phyloP scores from a whole-genome alignment of 2,329 filamentous ascomycete species.

The Talaromyces sp. region DNA sequence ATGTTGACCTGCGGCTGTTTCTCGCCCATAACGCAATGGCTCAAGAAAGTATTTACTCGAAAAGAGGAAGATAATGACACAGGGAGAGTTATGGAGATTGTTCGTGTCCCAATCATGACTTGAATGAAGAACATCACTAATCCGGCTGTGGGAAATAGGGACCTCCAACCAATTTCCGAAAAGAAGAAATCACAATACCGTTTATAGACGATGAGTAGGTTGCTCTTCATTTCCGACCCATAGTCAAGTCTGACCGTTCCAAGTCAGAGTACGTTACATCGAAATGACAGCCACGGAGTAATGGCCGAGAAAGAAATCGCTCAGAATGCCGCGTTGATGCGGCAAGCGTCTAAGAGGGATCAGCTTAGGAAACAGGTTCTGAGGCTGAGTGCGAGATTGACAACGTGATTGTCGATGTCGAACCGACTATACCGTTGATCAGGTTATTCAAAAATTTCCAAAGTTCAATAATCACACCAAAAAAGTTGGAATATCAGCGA shows the following conservation, averaged over 20 bases:
- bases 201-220: constrained; percentile 38
- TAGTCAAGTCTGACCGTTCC: constrained; percentile 23
- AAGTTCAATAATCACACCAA: constrained; percentile 29
- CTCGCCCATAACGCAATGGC: constrained; percentile 32
- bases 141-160: constrained; percentile 27
- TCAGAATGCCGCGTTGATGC: constrained; percentile 23
- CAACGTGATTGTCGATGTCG: background rate
- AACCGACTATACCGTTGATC: background rate
- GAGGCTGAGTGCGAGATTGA: constrained; percentile 7
- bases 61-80: constrained; percentile 20
- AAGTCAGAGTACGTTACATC: constrained; percentile 32
- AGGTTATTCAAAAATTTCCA: background rate
- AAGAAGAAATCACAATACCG: constrained; percentile 39
- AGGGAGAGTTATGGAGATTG: constrained; percentile 34
- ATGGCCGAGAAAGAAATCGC: constrained; percentile 29
- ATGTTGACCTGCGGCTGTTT: constrained; percentile 30
- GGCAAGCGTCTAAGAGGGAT: constrained; percentile 27
- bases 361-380: constrained; percentile 18
- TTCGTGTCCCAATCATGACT: constrained; percentile 14
- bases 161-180: constrained; percentile 42
- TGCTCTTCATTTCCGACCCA: background rate
- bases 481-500: constrained; percentile 46
- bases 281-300: constrained; percentile 30
- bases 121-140: too few relatives aligned
- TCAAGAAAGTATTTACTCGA: constrained; percentile 33